Evolutionary conservation across 2,329 filamentous ascomycete genomes (phyloP).

Genomic region (Botrytis sinoallii): DNA sequence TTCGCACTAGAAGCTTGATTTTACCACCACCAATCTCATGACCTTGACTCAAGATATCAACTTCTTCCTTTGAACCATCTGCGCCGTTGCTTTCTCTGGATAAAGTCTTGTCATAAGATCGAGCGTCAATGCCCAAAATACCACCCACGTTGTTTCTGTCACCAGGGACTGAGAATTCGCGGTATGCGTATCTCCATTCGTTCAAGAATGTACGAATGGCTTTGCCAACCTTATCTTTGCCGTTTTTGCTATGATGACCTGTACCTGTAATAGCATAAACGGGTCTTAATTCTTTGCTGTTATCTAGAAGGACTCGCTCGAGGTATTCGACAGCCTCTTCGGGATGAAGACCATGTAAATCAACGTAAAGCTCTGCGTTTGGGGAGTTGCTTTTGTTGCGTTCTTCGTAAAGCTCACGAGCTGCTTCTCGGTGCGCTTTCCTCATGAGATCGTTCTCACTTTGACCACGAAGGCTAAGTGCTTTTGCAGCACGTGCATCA

Average conservation of each 20-base stretch:
- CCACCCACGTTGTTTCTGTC: constrained; percentile 82
- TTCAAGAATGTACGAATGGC: constrained; percentile 87
- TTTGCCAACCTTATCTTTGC: constrained; percentile 97
- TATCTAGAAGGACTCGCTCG: constrained; percentile 81
- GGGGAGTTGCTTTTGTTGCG: constrained; percentile 68
- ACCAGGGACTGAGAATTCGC: constrained; percentile 95
- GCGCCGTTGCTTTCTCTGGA: constrained; percentile 43
- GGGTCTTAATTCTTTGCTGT: constrained; percentile 67
- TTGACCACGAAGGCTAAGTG: constrained; percentile 87
- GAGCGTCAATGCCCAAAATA: constrained; percentile 64
- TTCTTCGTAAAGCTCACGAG: constrained; percentile 86
- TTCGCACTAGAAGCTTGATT: constrained; percentile 61
- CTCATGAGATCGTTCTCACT: constrained; percentile 97
- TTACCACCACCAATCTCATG: constrained; percentile 63
- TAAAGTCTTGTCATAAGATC: constrained; percentile 64
- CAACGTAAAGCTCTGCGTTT: constrained; percentile 78
- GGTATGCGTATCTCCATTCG: constrained; percentile 93
- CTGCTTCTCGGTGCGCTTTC: constrained; percentile 92
- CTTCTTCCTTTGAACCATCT: constrained; percentile 40
- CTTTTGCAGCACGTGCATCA: constrained; percentile 92
- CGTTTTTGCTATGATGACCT: constrained; percentile 96
- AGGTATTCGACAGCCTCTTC: constrained; percentile 96
- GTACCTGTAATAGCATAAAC: constrained; percentile 97
- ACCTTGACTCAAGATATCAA: constrained; percentile 61
- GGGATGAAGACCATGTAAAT: constrained; percentile 96